These are phyloP conservation scores for Trichoderma virens DNA, from an alignment of 495 filamentous ascomycete species.

Conservation along the genomic window DNA sequence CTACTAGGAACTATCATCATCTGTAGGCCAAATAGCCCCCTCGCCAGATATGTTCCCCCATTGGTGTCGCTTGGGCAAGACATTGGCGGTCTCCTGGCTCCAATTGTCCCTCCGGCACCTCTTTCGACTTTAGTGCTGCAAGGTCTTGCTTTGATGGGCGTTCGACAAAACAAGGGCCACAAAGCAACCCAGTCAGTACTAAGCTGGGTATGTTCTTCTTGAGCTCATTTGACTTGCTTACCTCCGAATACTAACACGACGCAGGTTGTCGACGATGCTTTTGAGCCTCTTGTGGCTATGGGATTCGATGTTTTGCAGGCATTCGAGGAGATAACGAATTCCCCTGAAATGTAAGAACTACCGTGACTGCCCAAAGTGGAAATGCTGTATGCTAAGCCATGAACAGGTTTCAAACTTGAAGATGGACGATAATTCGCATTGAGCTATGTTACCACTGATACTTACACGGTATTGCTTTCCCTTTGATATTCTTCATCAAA, in stretches of 20 bases:
- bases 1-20: constrained; percentile 79
- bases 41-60: constrained; percentile 64
- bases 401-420: background rate
- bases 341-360: constrained; percentile 57
- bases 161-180: constrained; percentile 73
- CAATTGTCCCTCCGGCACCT: constrained; percentile 61
- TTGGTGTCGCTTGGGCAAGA: constrained; percentile 45
- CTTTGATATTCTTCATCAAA: background rate
- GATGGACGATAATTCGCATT: background rate
- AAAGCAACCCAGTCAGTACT: constrained; percentile 61
- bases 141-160: constrained; percentile 71
- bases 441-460: background rate
- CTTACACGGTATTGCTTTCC: background rate
- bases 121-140: constrained; percentile 67
- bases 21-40: constrained; percentile 57
- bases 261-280: constrained; percentile 62
- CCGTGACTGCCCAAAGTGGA: too few relatives aligned
- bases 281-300: constrained; percentile 65
- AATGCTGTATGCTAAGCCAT: background rate
- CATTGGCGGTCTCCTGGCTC: constrained; percentile 73
- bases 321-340: constrained; percentile 75
- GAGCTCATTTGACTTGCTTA: constrained; percentile 10
- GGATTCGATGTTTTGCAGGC: constrained; percentile 68
- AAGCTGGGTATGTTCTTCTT: constrained; percentile 51
- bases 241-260: background rate